Evolutionary conservation across 208 protist genomes (phyloP).

Genomic region (Herpetomonas tarakana): DNA sequence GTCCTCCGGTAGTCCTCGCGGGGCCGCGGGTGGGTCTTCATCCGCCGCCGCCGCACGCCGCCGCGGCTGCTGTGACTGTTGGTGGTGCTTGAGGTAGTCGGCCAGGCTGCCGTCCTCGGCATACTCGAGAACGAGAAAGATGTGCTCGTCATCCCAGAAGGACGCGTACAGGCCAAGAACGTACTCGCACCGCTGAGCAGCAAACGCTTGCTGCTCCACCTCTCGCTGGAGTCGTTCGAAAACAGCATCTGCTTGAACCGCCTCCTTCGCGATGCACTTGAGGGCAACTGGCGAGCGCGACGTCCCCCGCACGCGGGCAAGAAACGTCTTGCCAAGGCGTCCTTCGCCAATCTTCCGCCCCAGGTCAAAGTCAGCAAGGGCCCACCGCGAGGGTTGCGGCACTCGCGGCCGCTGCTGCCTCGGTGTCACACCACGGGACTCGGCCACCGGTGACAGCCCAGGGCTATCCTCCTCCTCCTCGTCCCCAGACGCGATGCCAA

Average conservation of each 20-base stretch:
- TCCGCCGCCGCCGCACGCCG: conserved; percentile 5
- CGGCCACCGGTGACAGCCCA: too few species aligned
- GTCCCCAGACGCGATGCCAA: too few species aligned
- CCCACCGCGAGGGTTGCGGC: conserved; percentile 14
- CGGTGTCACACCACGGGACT: too few species aligned
- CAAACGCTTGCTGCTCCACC: conserved; percentile 96
- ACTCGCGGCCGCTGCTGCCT: too few species aligned
- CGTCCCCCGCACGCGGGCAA: conserved; percentile 40
- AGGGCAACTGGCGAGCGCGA: conserved; percentile 43
- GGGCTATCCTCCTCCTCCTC: too few species aligned
- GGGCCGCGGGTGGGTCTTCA: neutral
- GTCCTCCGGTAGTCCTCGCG: conserved; percentile 22
- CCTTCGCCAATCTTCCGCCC: conserved; percentile 38
- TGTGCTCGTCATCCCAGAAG: conserved; percentile 93
- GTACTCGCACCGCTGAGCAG: conserved; percentile 81
- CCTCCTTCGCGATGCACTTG: conserved; percentile 45
- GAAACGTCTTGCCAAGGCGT: conserved; percentile 37
- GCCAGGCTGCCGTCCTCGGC: conserved; percentile 90
- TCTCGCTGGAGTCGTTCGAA: conserved; percentile 91
- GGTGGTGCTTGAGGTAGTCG: neutral
- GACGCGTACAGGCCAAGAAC: conserved; percentile 96
- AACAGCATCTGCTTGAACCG: conserved; percentile 49
- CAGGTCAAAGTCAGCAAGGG: conserved; percentile 49
- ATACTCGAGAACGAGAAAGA: conserved; percentile 98
- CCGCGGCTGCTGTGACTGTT: neutral